These are phyloP conservation scores for Cylindrodendrum hubeiense DNA, from an alignment of 2,329 filamentous ascomycete species.

Conservation along the genomic window DNA sequence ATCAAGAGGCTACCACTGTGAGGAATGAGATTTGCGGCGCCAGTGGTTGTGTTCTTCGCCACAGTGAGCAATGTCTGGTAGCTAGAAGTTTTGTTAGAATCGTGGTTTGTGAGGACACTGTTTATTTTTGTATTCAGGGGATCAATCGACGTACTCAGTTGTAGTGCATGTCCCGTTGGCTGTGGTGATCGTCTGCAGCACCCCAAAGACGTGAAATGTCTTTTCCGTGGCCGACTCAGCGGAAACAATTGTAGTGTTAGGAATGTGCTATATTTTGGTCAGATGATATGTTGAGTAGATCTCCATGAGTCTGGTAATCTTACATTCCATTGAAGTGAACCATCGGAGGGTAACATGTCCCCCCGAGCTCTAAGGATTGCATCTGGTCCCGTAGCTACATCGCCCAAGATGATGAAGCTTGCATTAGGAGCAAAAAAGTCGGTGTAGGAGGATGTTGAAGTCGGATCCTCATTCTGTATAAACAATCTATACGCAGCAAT, in stretches of 20 bases:
- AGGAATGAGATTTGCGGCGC: not conserved
- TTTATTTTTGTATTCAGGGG: not conserved
- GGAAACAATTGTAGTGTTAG: not conserved
- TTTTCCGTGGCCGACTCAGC: not conserved
- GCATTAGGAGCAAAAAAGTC: not conserved
- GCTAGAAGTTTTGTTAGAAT: not conserved
- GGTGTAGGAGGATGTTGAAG: not conserved
- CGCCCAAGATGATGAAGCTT: not conserved
- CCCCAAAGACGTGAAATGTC: not conserved
- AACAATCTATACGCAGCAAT: not conserved
- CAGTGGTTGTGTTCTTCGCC: not conserved
- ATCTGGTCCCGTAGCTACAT: not conserved
- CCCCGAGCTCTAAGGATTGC: not conserved
- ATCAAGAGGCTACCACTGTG: not conserved
- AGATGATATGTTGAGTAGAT: not conserved
- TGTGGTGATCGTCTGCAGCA: not conserved
- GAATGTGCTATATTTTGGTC: not conserved
- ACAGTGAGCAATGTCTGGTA: not conserved
- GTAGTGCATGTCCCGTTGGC: not conserved
- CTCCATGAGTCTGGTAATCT: not conserved
- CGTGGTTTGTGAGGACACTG: not conserved
- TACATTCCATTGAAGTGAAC: not conserved
- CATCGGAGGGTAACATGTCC: not conserved
- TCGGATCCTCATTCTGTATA: not conserved
- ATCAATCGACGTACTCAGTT: not conserved